Base-by-base conservation (phyloP, 768 basidiomycete species). In the Boletus sensibilis region DNA sequence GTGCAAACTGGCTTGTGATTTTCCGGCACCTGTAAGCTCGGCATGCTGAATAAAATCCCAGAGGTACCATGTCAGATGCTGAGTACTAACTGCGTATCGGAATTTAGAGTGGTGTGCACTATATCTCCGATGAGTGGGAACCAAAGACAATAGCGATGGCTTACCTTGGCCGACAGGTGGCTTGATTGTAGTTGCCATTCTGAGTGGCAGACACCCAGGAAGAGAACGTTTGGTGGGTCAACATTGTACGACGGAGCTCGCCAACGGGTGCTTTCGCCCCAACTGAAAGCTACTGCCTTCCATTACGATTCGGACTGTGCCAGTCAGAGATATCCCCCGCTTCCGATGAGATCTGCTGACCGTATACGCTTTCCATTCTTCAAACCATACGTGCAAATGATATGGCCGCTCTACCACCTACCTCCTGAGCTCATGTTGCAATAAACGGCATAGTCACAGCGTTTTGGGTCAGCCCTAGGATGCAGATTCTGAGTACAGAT, bases 91-190 rank as follows among this genome's bases (percentile, higher is more conserved):
- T 44, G 51, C 34, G 23, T 47, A 25, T 42, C 29, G 50, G 33
- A 31, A 50, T 50, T 40, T 13, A 23, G 46, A 31, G 29, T 46
- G 37, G 23, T 25, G 31, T n/a, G 38, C n/a, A 37, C 56, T 55
- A 25, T 44, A 45, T 38, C 40, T 53, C 54, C 53, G 38, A 52
- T 56, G 42, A 67, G 61, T 41, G 52, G 47, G 40, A 58, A 52
- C 27, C 25, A 48, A 44, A 18, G 35, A 65, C 65, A 67, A 62
- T 67, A 52, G 12, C 14, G 33, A 60, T 48, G 16, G 16, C 65
- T 56, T 18, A 63, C 65, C 53, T 65, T 62, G 68, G 53, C 39
- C 16, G 52, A 58, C 46, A 48, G 57, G 43, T 55, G 61, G 39
- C 25, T 14, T 55, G 41, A 51, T 59, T 58, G 55, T 53, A 11